Evolutionary conservation across 805 yeast species (phyloP).

Genomic region (Candida nonsorbophila): DNA sequence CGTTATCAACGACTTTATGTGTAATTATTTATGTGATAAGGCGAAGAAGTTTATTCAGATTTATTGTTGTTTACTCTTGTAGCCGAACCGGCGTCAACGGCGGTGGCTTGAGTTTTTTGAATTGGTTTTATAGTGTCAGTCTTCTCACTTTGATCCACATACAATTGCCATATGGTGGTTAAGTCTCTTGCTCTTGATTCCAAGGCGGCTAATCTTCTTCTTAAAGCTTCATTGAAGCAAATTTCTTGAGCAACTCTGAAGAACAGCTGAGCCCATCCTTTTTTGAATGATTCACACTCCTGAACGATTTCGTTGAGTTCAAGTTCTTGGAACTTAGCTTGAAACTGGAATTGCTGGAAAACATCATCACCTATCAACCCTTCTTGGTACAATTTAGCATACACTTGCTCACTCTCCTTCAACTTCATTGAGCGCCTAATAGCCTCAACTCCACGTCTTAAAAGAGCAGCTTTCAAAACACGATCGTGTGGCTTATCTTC

Average conservation of each 20-base stretch:
- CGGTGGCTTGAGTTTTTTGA: too few relatives aligned
- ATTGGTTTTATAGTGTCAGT: too few relatives aligned
- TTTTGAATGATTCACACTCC: slow-evolving; percentile 69
- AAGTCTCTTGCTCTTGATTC: slow-evolving; percentile 32
- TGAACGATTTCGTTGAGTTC: slow-evolving; percentile 72
- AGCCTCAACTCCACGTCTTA: slow-evolving; percentile 74
- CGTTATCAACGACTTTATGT: too few relatives aligned
- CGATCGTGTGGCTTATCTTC: slow-evolving; percentile 65
- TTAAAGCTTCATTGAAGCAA: slow-evolving; percentile 85
- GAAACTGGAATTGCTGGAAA: slow-evolving; percentile 73
- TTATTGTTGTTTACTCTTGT: too few relatives aligned
- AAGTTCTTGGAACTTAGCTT: slow-evolving; percentile 70
- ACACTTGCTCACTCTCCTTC: slow-evolving; percentile 69
- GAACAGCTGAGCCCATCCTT: slow-evolving; percentile 75
- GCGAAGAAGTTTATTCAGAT: too few relatives aligned
- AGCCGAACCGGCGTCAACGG: too few relatives aligned
- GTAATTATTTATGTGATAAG: too few relatives aligned
- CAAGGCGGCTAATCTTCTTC: slow-evolving; percentile 60
- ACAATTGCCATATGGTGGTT: slow-evolving; percentile 32
- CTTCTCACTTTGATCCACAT: too few relatives aligned
- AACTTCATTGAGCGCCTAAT: slow-evolving; percentile 77
- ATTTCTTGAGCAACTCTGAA: slow-evolving; percentile 83
- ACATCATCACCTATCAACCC: slow-evolving; percentile 92
- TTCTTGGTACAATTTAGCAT: slow-evolving; percentile 69
- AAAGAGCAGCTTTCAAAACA: slow-evolving; percentile 57